Base-by-base conservation (phyloP, 2,329 filamentous ascomycete species). In the Domatiomyces catenatus region DNA sequence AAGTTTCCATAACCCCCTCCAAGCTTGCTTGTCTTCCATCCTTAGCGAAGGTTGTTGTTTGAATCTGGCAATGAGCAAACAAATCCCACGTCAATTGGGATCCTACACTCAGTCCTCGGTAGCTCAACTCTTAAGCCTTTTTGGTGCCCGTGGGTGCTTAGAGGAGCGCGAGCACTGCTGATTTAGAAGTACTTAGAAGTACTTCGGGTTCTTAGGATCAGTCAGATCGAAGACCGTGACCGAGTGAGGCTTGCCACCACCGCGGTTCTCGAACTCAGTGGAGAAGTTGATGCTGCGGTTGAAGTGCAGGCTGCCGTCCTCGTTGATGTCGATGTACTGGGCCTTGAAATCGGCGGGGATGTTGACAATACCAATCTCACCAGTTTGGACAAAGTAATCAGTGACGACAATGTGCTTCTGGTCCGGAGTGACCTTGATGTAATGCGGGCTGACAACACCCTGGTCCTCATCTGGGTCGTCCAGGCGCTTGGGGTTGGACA, bases 381-480 rank as follows among this genome's bases (percentile, higher is more conserved):
- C 77, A 8, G 72, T 75, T 64, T 81, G 77, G 2, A 82, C 75
- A 59, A 81, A 81, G 67, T 81, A 81, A 48, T 79, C 79, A n/a
- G 75, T 79, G 12, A 81, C 76, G 1, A 81, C 68, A 15, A 81
- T 63, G 61, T 81, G 75, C 69, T 79, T 79, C 69, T 80, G 76
- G 56, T 81, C 78, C 0, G 78, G 77, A 3, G 75, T 75, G 52
- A 81, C 69, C 68, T 81, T 81, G 66, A 81, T 67, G 58, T 80
- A 81, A 66, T 81, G 78, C 0, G 77, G 77, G 0, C 77, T 76
- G 48, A 80, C 69, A 52, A 75, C 77, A 18, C 75, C 76, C 62
- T 81, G 78, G 26, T 68, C 63, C 62, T 76, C 74, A 50, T 79
- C 62, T 0, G 77, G 77, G 58, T 81, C 66, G 54, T 81, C 79